A percentile compares a stretch with the other conserved stretches of the same genome.
phyloP scores from a whole-genome alignment of 2,329 filamentous ascomycete genomes.

The Aspergillus eucalypticola region DNA sequence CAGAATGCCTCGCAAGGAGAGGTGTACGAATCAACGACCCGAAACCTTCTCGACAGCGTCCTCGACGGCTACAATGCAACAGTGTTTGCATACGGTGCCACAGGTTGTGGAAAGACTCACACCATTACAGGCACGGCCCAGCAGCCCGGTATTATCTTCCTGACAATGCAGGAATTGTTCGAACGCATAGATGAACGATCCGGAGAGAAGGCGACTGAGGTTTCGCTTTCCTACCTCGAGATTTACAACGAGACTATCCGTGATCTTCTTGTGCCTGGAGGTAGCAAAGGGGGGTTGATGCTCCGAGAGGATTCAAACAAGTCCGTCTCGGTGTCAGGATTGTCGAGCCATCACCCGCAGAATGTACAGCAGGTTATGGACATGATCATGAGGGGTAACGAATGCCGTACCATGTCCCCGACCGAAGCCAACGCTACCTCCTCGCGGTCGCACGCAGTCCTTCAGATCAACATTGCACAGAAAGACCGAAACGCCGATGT shows the following conservation, averaged over 20 bases:
- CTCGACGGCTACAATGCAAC: slow-evolving; percentile 98
- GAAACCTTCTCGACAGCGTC: slow-evolving; percentile 86
- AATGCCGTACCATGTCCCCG: slow-evolving; percentile 90
- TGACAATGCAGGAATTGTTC: slow-evolving; percentile 98
- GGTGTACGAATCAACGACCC: slow-evolving; percentile 92
- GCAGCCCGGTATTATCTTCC: slow-evolving; percentile 94
- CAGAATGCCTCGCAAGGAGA: slow-evolving; percentile 89
- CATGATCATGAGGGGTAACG: slow-evolving; percentile 94
- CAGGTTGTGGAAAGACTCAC: slow-evolving; percentile 97
- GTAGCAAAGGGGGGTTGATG: slow-evolving; percentile 81
- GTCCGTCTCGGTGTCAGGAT: slow-evolving; percentile 82
- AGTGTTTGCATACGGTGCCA: slow-evolving; percentile 97
- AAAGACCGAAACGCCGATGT: slow-evolving; percentile 91
- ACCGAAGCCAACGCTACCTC: slow-evolving; percentile 97
- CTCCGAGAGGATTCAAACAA: slow-evolving; percentile 93
- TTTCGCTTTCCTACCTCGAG: slow-evolving; percentile 92
- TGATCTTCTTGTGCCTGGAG: slow-evolving; percentile 83
- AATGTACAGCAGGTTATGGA: slow-evolving; percentile 98
- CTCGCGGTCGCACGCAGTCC: slow-evolving; percentile 91
- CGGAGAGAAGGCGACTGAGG: slow-evolving; percentile 83
- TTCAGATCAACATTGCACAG: slow-evolving; percentile 94
- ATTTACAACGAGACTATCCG: slow-evolving; percentile 99
- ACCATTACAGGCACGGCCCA: slow-evolving; percentile 92
- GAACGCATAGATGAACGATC: slow-evolving; percentile 88
- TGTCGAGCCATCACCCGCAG: slow-evolving; percentile 87